Base-by-base conservation (phyloP, 2,329 filamentous ascomycete species). In the Cryphonectria carpinicola region DNA sequence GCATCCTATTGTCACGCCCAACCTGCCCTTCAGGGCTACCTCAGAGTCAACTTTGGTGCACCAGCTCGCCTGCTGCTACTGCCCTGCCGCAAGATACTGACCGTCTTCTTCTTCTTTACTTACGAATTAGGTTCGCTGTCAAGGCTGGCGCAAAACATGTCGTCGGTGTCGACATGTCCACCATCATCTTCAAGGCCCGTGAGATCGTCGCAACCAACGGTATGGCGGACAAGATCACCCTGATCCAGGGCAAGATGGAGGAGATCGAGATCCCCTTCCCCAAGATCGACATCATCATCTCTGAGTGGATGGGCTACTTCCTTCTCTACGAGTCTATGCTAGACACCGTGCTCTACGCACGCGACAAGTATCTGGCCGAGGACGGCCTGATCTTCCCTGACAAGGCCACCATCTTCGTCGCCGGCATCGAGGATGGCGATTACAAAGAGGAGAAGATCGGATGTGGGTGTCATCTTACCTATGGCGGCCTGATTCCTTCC, bases 361-460 rank as follows among this genome's bases (percentile, higher is more conserved):
- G 96, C 77, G 96, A 99, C 87, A 92, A 88, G 81, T 99, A 97
- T 83, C 90, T 99, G 72, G 86, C 85, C 74, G 91, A 93, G 80
- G 93, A 93, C 76, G 95, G 95, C 74, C 86, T 98, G 77, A 98
- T 99, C 83, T 98, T 98, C 88, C 96, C 96, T 28, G 96, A 99
- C 85, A 98, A 97, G 89, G 96, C 96, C 67, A 98, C 94, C 77
- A 97, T 99, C 81, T 98, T 94, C 84, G 90, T 97, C 81, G 96
- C 94, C 71, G 96, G 93, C 79, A 99, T 99, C 74, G 96, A 99
- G 85, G 96, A 99, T 79, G 96, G 96, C 75, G 96, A 99, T 74
- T 99, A 99, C 89, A 98, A 98, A 88, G 95, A 98, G 74, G 96
- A 99, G 86, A 99, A 99, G 88, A 99, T 99, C 79, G 95, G 95